Evolutionary conservation across 164 flowering plant genomes (phyloP), one percentile per base, ranked within the genome.

Genomic region (Aristolochia californica): DNA sequence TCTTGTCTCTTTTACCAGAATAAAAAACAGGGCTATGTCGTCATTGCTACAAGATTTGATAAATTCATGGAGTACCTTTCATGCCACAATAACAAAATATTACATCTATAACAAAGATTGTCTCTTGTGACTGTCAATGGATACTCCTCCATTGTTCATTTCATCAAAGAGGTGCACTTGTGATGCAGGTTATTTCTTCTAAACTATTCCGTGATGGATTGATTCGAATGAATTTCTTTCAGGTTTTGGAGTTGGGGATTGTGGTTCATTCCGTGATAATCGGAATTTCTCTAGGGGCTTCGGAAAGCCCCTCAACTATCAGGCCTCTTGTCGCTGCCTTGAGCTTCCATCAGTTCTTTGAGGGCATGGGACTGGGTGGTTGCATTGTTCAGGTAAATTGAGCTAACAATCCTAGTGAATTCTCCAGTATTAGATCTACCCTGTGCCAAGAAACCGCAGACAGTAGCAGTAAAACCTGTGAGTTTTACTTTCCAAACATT

Each of bases 211-310:
- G n/a, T n/a, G n/a, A n/a, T n/a, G n/a, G n/a, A n/a, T n/a, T n/a
- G n/a, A n/a, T n/a, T n/a, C n/a, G 51, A 48, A 16, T 49, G 28
- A 23, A 24, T 25, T 34, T 53, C 23, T 2, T 63, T 51, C 24
- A 67, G 66, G 70, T 67, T 3, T 50, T 67, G 58, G 70, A 67
- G 64, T 44, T 67, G 62, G 70, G 70, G 11, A 67, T 67, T 13
- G 49, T 65, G 28, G 62, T 65, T 44, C 68, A 65, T 45, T 65
- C 68, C 14, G 62, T 65, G 16, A 65, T 65, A 45, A 65, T 65
- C 20, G 68, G 62, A 44, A 25, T 65, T 34, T 58, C 68, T 15
- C 13, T 65, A 30, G 68, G 68, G 8, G 57, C 68, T 30, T 58
- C 68, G 0, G 49, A 58, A 18, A 58, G 34, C 23, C 68, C 62